Evolutionary conservation across 2,329 filamentous ascomycete genomes (phyloP), one percentile per base, ranked within the genome.

Genomic region (Raffaelea arxii): DNA sequence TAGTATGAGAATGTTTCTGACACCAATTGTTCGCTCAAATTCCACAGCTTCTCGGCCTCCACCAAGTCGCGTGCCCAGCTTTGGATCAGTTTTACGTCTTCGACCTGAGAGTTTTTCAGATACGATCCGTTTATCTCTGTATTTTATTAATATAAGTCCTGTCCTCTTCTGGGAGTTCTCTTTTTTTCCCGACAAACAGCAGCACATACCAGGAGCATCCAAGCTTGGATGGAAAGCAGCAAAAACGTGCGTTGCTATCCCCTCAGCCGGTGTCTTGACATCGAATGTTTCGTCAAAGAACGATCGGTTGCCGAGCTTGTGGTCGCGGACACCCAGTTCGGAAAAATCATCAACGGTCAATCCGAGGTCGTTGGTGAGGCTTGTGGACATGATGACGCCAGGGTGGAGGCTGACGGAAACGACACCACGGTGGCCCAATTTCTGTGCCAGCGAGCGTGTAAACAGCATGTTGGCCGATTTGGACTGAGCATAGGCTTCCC

Each of bases 11-110:
- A 70, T 46, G 63, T 57, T 46, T 70, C 59, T 1, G 59, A 62
- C n/a, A 72, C 68, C 42, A 72, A 52, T 51, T 66, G 56, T 58
- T 71, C 67, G n/a, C 65, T 71, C 41, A 71, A 38, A 38, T 59
- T 59, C 71, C 70, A 74, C 32, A 72, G 55, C 55, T 54, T 67
- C 48, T 67, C 64, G 0, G 70, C 69, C 30, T 58, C 56, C 2
- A 52, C 24, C 3, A 48, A 30, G 38, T 52, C 53, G 2, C 49
- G 54, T 1, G 48, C 57, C 55, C 55, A 57, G 4, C 52, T 44
- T 38, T 51, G 47, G 37, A 58, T 50, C 1, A 49, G 48, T 7
- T 56, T 47, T 5, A 24, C 47, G 27, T 53, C 45, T 6, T 51
- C 52, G 14, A 58, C 47, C n/a, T 53, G 54, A 4, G 44, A 40